These are phyloP conservation scores for Conticribra guillardii DNA, from an alignment of 108 stramenopile species.

Conservation along the genomic window DNA sequence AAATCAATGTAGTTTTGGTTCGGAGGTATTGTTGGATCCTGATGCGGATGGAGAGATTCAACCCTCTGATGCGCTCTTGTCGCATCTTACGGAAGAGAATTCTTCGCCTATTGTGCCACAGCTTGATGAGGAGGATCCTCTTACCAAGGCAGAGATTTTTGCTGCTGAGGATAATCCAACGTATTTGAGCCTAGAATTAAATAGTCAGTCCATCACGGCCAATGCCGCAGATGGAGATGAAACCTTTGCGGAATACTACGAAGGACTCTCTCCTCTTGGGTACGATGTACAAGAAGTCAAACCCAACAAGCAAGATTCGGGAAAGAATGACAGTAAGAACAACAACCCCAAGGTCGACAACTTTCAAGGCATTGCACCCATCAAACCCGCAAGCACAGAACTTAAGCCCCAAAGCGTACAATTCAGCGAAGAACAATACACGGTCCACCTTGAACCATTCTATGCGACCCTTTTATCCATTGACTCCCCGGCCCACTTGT, in stretches of 20 bases:
- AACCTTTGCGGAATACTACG: slow-evolving; percentile 6
- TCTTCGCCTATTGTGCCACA: neutral
- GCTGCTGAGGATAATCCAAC: neutral
- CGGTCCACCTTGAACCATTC: slow-evolving; percentile 10
- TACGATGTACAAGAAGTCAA: neutral
- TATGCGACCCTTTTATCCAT: neutral
- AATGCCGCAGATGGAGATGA: neutral
- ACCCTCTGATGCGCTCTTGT: neutral
- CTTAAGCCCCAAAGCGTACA: neutral
- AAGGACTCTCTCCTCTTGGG: neutral
- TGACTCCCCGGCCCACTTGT: neutral
- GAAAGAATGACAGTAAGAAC: neutral
- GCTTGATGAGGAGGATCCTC: neutral
- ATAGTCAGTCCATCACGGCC: neutral
- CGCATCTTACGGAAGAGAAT: neutral
- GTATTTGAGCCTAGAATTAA: neutral
- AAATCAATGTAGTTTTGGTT: slow-evolving; percentile 29
- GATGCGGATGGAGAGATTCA: slow-evolving; percentile 9
- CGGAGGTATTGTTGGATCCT: slow-evolving; percentile 9
- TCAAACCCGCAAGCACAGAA: no score
- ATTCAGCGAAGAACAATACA: neutral
- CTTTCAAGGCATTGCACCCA: no score
- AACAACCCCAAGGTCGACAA: neutral
- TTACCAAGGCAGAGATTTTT: neutral
- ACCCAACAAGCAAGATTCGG: neutral